Percentiles rank a stretch among this genome's conserved stretches.
Conservation (phyloP, 352 stramenopile genomes). For the Pythium sukuiense region DNA sequence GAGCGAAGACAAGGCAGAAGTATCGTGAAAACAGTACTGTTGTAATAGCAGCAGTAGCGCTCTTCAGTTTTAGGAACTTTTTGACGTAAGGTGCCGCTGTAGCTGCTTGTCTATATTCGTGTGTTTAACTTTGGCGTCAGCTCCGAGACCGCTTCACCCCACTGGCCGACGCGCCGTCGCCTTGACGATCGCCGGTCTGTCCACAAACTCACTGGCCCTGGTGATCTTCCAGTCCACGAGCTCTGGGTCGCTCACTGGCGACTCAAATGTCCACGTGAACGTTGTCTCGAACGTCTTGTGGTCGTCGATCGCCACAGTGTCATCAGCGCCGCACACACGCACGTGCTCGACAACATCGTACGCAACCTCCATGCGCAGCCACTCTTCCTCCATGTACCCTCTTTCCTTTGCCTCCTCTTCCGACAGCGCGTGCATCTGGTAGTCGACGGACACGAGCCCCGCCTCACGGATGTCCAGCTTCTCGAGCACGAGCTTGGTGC, state of each 20-base stretch:
- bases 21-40: no score
- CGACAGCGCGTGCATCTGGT: conserved; percentile 28
- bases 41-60: no score
- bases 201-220: conserved; percentile 34
- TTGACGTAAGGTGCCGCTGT: no score
- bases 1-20: not conserved
- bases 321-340: conserved; percentile 10
- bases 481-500: conserved; percentile 35
- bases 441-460: conserved; percentile 44
- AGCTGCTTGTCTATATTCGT: no score
- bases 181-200: conserved; percentile 22
- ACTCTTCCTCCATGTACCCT: conserved; percentile 37
- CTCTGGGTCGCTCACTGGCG: conserved; percentile 40
- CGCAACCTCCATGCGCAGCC: conserved; percentile 44
- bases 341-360: conserved; percentile 57
- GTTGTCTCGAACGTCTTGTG: conserved; percentile 42
- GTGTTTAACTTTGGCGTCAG: no score
- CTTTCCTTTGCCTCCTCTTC: conserved; percentile 25
- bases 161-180: conserved; percentile 10
- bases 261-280: conserved; percentile 62
- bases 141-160: conserved; percentile 11
- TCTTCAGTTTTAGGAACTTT: no score
- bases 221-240: conserved; percentile 47
- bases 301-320: conserved; percentile 38
- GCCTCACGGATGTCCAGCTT: conserved; percentile 43